Base-by-base conservation (phyloP, 2,329 filamentous ascomycete genomes). In the Domatiomyces globalis region DNA sequence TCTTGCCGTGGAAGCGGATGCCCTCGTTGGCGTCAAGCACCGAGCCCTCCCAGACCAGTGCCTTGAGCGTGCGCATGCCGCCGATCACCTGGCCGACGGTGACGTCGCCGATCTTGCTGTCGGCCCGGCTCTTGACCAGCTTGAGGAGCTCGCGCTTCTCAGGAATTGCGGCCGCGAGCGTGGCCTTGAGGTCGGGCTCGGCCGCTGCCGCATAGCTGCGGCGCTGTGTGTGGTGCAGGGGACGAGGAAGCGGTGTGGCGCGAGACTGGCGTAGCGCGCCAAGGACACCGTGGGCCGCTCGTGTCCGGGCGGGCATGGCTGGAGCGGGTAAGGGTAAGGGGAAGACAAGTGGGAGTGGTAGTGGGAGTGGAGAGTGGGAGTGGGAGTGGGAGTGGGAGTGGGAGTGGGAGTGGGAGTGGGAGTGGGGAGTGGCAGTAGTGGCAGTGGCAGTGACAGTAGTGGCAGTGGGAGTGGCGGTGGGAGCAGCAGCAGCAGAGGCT, bases 1-100 rank as follows among this genome's bases (percentile, higher is more conserved):
- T 95, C 64, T 84, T 85, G 66, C 92, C 92, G 68, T 96, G 92
- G 77, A 98, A 98, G 58, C 90, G 86, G 66, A 98, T 98, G 54
- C 92, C 92, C 73, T 96, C 89, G 65, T 98, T 84, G 60, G 92
- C 85, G 65, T 98, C 92, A 48, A 98, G 82, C 20, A 96, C 90
- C 9, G 89, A 95, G 46, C 92, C 92, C 71, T 98, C 92, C 92
- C 92, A 98, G 50, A 98, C 79, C 88, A 98, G 95, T 60, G 89
- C 86, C 73, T 95, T 95, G 60, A 98, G 79, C 42, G 90, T 90
- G 73, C 89, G 85, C 92, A 96, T 96, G 64, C 92, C 92, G 62
- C 92, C 92, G 61, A 96, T 80, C 19, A 87, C 87, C 71, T 92
- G 95, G 70, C 90, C 86, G 45, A 96, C 80, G 75, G 90, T 95